Percentiles rank a stretch among this genome's conserved stretches.
Conservation (phyloP, 768 basidiomycete genomes). For the Amanita pallidorosea region DNA sequence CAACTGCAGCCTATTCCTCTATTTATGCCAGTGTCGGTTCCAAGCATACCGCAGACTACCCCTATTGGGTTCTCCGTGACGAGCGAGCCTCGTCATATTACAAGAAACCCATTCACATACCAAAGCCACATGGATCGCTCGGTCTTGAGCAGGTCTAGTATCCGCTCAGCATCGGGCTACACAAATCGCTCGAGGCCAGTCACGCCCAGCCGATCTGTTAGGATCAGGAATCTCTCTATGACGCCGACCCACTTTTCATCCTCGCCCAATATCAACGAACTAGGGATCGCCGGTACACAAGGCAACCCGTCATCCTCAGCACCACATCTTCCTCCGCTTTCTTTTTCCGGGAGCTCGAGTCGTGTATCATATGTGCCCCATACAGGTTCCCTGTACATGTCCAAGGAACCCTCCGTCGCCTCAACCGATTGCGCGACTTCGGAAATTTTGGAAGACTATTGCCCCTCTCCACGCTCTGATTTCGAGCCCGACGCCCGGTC, state of each 20-base stretch:
- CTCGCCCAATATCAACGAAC: too few species aligned
- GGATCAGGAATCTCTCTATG: neutral
- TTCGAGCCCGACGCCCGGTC: neutral
- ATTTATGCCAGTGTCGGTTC: constrained; percentile 1
- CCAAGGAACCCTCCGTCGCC: neutral
- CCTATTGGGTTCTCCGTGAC: neutral
- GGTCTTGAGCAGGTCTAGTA: too few species aligned
- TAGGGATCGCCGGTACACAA: too few species aligned
- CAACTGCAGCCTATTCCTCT: constrained; percentile 3
- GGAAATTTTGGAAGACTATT: neutral
- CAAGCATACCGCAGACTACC: neutral
- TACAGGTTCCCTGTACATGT: neutral
- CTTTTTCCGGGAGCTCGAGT: too few species aligned
- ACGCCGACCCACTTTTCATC: too few species aligned
- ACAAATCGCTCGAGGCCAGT: too few species aligned
- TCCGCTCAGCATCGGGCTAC: too few species aligned
- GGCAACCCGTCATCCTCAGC: too few species aligned
- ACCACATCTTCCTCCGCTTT: too few species aligned
- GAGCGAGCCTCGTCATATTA: neutral
- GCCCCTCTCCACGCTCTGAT: neutral
- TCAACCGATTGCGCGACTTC: neutral
- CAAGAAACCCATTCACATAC: neutral
- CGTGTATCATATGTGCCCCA: neutral
- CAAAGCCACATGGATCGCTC: too few species aligned
- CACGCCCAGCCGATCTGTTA: neutral